Conservation (phyloP, 2,329 filamentous ascomycete species). For the Chaetomium olivaceum region DNA sequence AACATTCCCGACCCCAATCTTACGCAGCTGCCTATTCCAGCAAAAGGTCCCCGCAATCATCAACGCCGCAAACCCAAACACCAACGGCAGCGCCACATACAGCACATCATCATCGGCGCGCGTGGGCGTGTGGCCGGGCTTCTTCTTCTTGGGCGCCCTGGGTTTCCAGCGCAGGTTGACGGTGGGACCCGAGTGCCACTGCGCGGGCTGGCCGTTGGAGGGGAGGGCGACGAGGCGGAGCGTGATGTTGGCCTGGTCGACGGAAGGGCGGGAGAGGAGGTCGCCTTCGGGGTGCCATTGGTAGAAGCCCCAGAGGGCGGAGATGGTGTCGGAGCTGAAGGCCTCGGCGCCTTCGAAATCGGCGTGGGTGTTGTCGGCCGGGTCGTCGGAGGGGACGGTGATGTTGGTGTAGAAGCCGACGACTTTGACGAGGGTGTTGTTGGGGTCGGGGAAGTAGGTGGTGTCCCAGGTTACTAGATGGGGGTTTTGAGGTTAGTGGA, state of each 20-base stretch:
- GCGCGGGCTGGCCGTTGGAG: constrained; percentile 28
- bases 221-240: constrained; percentile 46
- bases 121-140: not conserved
- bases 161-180: constrained; percentile 41
- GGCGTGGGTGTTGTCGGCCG: constrained; percentile 4
- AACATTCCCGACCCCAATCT: constrained; percentile 53
- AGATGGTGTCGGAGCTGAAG: constrained; percentile 40
- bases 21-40: constrained; percentile 55
- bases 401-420: constrained; percentile 39
- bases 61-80: constrained; percentile 50
- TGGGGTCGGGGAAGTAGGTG: constrained; percentile 48
- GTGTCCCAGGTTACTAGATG: constrained; percentile 56
- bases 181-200: constrained; percentile 41
- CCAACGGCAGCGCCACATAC: constrained; percentile 54
- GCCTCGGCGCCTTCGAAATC: constrained; percentile 26
- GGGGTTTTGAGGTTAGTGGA: not conserved
- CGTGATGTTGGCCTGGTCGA: constrained; percentile 47
- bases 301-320: constrained; percentile 50
- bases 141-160: constrained; percentile 30
- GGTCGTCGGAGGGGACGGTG: constrained; percentile 2
- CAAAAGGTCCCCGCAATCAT: constrained; percentile 57
- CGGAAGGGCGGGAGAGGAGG: constrained; percentile 3
- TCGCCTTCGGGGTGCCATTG: constrained; percentile 42
- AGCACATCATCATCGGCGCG: constrained; percentile 45
- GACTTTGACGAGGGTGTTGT: constrained; percentile 41